Conservation (phyloP, 768 basidiomycete species). For the Lactarius sanguifluus region DNA sequence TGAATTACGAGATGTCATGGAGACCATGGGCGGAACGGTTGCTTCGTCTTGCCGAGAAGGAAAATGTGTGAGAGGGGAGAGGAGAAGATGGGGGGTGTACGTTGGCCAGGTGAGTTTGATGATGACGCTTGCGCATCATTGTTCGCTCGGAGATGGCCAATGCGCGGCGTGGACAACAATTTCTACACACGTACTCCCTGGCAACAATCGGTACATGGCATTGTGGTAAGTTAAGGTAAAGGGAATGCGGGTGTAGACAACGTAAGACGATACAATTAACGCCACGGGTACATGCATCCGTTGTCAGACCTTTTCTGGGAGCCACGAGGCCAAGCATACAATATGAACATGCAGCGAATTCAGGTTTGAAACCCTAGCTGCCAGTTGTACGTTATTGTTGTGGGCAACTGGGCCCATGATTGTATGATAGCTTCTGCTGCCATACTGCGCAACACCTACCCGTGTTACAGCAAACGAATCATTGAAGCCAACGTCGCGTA, state of each 20-base stretch:
- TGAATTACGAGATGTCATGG: constrained; percentile 15
- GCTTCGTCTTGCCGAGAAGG: neutral
- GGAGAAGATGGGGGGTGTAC: neutral
- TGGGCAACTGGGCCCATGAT: neutral
- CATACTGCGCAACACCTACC: neutral
- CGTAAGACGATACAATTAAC: neutral
- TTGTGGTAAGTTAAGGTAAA: neutral
- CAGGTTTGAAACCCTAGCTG: neutral
- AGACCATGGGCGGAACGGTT: constrained; percentile 8
- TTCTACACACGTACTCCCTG: constrained; percentile 14
- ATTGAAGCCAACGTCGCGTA: neutral
- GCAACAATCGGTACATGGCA: constrained; percentile 13
- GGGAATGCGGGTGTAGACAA: neutral
- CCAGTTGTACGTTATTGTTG: neutral
- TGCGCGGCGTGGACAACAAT: neutral
- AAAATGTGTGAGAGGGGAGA: constrained; percentile 3
- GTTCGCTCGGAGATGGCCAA: constrained; percentile 1
- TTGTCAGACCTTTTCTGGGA: neutral
- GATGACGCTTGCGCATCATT: constrained; percentile 14
- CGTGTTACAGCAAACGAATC: neutral
- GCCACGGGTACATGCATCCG: neutral
- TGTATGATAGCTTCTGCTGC: neutral
- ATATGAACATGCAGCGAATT: neutral
- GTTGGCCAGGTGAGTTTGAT: neutral
- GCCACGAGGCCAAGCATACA: neutral